These are phyloP conservation scores for Boletellus ananas DNA, from an alignment of 768 basidiomycete genomes.

Conservation along the genomic window DNA sequence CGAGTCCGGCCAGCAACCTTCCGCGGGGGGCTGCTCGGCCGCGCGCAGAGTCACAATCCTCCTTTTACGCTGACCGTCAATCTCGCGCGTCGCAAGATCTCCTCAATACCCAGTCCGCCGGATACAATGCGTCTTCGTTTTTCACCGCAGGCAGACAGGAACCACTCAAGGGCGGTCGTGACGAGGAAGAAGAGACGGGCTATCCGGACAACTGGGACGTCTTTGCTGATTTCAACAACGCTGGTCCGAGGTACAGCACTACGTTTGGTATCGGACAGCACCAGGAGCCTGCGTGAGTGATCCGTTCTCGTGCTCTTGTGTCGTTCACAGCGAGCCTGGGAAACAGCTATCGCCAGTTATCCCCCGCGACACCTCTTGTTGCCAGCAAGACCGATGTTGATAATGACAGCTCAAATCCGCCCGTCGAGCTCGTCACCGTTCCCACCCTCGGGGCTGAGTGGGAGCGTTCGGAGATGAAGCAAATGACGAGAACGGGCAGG, in stretches of 20 bases:
- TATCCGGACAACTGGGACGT: conserved; percentile 64
- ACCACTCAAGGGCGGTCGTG: conserved; percentile 73
- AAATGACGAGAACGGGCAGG: conserved; percentile 70
- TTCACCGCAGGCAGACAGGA: conserved; percentile 67
- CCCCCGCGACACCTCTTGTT: conserved; percentile 21
- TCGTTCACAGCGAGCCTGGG: conserved; percentile 6
- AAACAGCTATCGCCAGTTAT: conserved; percentile 45
- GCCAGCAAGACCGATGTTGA: conserved; percentile 39
- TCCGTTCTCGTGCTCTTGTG: not conserved
- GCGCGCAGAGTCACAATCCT: conserved; percentile 68
- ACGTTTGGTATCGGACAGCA: conserved; percentile 46
- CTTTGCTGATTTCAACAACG: conserved; percentile 87
- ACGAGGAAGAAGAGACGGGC: conserved; percentile 57
- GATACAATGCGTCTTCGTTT: conserved; percentile 71
- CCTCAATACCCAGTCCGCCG: conserved; percentile 52
- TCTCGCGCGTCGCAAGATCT: conserved; percentile 45
- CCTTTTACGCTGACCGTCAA: conserved; percentile 49
- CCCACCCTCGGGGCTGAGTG: conserved; percentile 91
- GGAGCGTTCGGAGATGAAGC: conserved; percentile 71
- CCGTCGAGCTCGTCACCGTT: conserved; percentile 88
- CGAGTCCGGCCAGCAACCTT: conserved; percentile 13
- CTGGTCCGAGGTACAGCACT: conserved; percentile 71
- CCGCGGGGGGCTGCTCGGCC: conserved; percentile 37
- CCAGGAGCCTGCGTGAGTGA: conserved; percentile 45
- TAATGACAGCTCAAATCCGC: conserved; percentile 33